Percentiles rank a stretch among this genome's conserved stretches.
Conservation (phyloP, 2,329 filamentous ascomycete genomes). For the Cercospora janseana region DNA sequence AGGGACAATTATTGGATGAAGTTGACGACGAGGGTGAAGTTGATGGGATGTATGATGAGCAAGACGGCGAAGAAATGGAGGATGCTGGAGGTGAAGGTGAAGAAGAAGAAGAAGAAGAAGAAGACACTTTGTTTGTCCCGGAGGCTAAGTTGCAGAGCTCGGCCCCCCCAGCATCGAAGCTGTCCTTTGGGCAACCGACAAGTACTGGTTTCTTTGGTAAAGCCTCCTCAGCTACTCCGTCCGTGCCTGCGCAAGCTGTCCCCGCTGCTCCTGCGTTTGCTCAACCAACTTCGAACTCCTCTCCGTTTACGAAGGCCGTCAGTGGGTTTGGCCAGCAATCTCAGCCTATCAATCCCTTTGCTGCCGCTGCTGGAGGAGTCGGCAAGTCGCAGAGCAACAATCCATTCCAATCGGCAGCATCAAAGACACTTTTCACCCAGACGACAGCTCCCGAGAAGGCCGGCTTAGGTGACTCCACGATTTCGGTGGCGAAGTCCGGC, state of each 20-base stretch:
- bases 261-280: conserved; percentile 16
- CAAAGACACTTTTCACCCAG: neutral
- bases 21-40: conserved; percentile 38
- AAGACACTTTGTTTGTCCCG: conserved; percentile 45
- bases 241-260: conserved; percentile 21
- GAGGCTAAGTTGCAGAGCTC: conserved; percentile 26
- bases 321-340: conserved; percentile 21
- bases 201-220: conserved; percentile 15
- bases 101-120: conserved; percentile 35
- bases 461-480: conserved; percentile 8
- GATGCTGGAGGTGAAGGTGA: conserved; percentile 27
- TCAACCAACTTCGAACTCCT: conserved; percentile 19
- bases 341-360: conserved; percentile 12
- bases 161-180: conserved; percentile 2
- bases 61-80: conserved; percentile 32
- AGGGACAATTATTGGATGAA: conserved; percentile 49
- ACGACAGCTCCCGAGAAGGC: neutral
- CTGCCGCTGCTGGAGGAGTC: conserved; percentile 1
- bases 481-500: neutral
- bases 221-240: conserved; percentile 15
- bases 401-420: neutral
- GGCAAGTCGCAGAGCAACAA: neutral
- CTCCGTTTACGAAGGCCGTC: conserved; percentile 22
- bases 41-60: conserved; percentile 27
- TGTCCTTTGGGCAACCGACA: conserved; percentile 20